These are phyloP conservation scores for Bidens hawaiensis DNA, from an alignment of 140 eudicot genomes.

Conservation along the genomic window DNA sequence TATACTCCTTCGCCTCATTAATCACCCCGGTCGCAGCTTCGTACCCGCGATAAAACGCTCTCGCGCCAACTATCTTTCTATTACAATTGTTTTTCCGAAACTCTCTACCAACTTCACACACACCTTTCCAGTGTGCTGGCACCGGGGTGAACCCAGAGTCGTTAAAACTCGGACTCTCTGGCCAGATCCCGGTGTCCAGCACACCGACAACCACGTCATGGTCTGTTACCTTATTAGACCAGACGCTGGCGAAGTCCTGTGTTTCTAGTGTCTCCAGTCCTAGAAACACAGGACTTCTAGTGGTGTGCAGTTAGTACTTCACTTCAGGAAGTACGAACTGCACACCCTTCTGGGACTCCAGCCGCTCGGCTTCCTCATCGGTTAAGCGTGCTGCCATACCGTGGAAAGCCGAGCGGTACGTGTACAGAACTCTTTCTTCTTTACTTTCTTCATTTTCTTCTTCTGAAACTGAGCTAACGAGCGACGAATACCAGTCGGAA, in stretches of 20 bases:
- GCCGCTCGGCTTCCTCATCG: slow-evolving; percentile 49
- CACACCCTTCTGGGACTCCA: slow-evolving; percentile 45
- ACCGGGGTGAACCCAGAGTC: slow-evolving; percentile 52
- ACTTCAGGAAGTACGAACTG: slow-evolving; percentile 67
- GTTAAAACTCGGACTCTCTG: slow-evolving; percentile 85
- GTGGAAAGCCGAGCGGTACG: slow-evolving; percentile 73
- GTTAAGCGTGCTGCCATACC: slow-evolving; percentile 79
- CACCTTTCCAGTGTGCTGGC: slow-evolving; percentile 75
- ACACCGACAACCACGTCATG: slow-evolving; percentile 87
- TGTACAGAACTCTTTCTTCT: slow-evolving; percentile 51
- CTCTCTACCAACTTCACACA: slow-evolving; percentile 69
- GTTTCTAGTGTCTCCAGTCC: slow-evolving; percentile 63
- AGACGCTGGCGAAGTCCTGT: slow-evolving; percentile 30
- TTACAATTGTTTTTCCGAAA: slow-evolving; percentile 62
- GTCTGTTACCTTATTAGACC: slow-evolving; percentile 33
- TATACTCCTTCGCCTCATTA: slow-evolving; percentile 64
- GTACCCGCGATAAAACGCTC: slow-evolving; percentile 72
- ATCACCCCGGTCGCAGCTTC: slow-evolving; percentile 85
- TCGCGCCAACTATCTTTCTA: slow-evolving; percentile 73
- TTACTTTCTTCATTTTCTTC: slow-evolving; percentile 13
- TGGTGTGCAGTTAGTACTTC: slow-evolving; percentile 66
- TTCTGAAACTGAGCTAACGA: slow-evolving; percentile 39
- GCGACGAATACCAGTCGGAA: slow-evolving; percentile 66
- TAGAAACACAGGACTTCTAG: slow-evolving; percentile 78
- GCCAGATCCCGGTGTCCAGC: slow-evolving; percentile 93